Conservation (phyloP, 306 rosid genomes). For the Alnus rubra region DNA sequence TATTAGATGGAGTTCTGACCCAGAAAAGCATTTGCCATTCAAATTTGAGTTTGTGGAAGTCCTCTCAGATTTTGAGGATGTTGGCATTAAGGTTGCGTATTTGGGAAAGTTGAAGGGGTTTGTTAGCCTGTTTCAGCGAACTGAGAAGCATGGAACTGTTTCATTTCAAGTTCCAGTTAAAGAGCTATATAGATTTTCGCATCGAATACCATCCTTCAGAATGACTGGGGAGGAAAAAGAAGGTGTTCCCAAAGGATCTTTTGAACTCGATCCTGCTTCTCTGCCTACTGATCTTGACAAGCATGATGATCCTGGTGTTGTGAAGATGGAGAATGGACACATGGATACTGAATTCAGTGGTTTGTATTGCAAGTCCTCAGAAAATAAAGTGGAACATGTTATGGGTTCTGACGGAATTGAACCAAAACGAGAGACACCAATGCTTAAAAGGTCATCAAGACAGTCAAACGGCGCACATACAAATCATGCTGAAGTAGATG, state of each 20-base stretch:
- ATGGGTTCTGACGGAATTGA: constrained; percentile 28
- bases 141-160: constrained; percentile 36
- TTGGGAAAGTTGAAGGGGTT: constrained; percentile 74
- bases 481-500: constrained; percentile 31
- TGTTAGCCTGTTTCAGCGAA: constrained; percentile 68
- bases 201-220: constrained; percentile 65
- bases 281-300: constrained; percentile 50
- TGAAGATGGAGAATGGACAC: constrained; percentile 33
- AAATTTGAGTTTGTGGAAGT: constrained; percentile 70
- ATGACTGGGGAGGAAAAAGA: constrained; percentile 77
- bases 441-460: constrained; percentile 49
- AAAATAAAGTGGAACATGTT: constrained; percentile 35
- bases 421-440: constrained; percentile 29
- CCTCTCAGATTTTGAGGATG: constrained; percentile 54
- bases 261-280: constrained; percentile 86
- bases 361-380: constrained; percentile 20
- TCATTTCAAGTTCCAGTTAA: constrained; percentile 48
- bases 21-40: constrained; percentile 42
- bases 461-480: constrained; percentile 20
- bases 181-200: constrained; percentile 76
- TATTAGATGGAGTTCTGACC: constrained; percentile 67
- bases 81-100: constrained; percentile 63
- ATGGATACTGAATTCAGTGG: constrained; percentile 26
- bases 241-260: constrained; percentile 75
- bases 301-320: constrained; percentile 23